Conservation (phyloP, 2,329 filamentous ascomycete species). For the Paecilomyces variotii region DNA sequence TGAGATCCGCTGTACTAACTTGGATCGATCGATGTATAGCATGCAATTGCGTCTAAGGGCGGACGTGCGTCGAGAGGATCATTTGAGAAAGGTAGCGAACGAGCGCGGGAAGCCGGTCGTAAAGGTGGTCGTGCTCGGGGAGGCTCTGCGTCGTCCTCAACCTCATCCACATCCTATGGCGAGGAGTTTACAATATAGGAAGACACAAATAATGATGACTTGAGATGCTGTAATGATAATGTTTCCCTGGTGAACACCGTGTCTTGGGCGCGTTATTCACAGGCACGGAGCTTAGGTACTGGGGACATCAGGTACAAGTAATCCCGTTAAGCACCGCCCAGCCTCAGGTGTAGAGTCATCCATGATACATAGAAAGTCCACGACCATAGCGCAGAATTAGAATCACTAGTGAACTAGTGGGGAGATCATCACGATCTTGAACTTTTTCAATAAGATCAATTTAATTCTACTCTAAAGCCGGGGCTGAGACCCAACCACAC, state of each 20-base stretch:
- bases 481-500: background rate
- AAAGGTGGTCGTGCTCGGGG: constrained; percentile 4
- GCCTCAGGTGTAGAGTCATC: too few species aligned
- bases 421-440: background rate
- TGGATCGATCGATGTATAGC: constrained; percentile 8
- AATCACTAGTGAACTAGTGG: background rate
- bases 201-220: background rate
- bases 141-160: too few species aligned
- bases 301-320: too few species aligned
- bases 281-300: too few species aligned
- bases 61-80: constrained; percentile 10
- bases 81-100: constrained; percentile 4
- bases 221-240: too few species aligned
- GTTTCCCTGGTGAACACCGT: too few species aligned
- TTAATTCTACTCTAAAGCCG: too few species aligned
- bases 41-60: constrained; percentile 17
- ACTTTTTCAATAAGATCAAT: background rate
- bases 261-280: too few species aligned
- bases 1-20: background rate
- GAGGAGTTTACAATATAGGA: constrained; percentile 9
- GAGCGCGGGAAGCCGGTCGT: constrained; percentile 3
- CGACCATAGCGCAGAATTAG: background rate
- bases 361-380: too few species aligned
- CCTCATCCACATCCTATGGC: constrained; percentile 14
- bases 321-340: too few species aligned